Conservation (phyloP, 2,329 filamentous ascomycete species). For the Xylaria arbuscula region DNA sequence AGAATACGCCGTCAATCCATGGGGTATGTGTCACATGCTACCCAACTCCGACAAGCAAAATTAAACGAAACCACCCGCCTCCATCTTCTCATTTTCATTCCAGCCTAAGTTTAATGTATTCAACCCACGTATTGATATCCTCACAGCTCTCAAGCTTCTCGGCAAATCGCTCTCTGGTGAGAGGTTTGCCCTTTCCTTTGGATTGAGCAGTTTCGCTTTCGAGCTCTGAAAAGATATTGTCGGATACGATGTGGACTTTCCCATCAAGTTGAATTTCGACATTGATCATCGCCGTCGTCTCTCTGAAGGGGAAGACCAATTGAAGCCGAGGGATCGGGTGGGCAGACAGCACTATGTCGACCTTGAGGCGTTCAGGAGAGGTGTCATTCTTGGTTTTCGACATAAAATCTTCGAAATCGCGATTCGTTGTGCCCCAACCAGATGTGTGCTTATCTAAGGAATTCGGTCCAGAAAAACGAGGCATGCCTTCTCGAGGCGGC, state of each 20-base stretch:
- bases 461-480: conserved; percentile 40
- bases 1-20: conserved; percentile 11
- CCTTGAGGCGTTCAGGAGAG: conserved; percentile 38
- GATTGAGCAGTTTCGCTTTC: conserved; percentile 20
- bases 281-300: conserved; percentile 63
- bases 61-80: neutral
- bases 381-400: conserved; percentile 16
- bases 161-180: conserved; percentile 38
- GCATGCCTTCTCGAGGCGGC: conserved; percentile 44
- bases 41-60: conserved; percentile 17
- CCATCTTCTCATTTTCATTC: conserved; percentile 36
- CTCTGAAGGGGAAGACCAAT: conserved; percentile 65
- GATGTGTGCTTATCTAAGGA: conserved; percentile 33
- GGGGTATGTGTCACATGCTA: conserved; percentile 18
- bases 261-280: conserved; percentile 71
- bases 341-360: conserved; percentile 65
- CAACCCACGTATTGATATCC: conserved; percentile 47
- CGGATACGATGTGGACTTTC: conserved; percentile 66
- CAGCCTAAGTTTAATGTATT: conserved; percentile 45
- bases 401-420: conserved; percentile 43
- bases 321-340: conserved; percentile 62
- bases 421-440: conserved; percentile 38
- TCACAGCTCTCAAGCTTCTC: conserved; percentile 45
- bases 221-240: conserved; percentile 60
- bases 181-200: conserved; percentile 31